Evolutionary conservation across 495 filamentous ascomycete species (phyloP).

Genomic region (Xylaria telfairii): DNA sequence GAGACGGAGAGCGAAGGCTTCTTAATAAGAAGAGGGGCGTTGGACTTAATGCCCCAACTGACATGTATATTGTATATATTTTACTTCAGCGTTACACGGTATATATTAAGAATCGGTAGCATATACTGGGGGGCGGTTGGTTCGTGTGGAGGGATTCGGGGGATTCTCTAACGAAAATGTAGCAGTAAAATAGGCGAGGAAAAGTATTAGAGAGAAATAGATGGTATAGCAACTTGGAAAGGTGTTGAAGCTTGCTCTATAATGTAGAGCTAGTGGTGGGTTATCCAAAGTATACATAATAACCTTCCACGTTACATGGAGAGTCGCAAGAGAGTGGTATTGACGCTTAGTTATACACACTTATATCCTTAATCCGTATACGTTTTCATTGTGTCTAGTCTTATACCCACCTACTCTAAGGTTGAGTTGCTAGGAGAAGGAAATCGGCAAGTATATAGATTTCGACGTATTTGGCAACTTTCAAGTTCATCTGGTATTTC

Average conservation of each 20-base stretch:
- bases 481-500: no score
- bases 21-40: background rate
- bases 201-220: background rate
- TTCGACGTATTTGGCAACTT: no score
- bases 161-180: no score
- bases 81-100: background rate
- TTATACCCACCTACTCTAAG: no score
- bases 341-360: background rate
- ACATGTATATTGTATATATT: background rate
- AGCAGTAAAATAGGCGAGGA: background rate
- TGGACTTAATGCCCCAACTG: background rate
- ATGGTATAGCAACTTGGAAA: background rate
- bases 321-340: background rate
- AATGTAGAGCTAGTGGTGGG: background rate
- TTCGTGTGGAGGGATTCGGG: background rate
- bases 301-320: no score
- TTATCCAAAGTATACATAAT: no score
- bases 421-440: no score
- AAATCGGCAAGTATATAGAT: no score
- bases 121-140: background rate
- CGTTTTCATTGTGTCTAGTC: no score
- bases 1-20: background rate
- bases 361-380: no score
- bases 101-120: background rate
- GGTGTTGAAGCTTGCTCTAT: background rate